Percentiles rank a stretch among this genome's conserved stretches.
Evolutionary conservation across 805 yeast species (phyloP).

Genomic region (Candida taoyuanica): DNA sequence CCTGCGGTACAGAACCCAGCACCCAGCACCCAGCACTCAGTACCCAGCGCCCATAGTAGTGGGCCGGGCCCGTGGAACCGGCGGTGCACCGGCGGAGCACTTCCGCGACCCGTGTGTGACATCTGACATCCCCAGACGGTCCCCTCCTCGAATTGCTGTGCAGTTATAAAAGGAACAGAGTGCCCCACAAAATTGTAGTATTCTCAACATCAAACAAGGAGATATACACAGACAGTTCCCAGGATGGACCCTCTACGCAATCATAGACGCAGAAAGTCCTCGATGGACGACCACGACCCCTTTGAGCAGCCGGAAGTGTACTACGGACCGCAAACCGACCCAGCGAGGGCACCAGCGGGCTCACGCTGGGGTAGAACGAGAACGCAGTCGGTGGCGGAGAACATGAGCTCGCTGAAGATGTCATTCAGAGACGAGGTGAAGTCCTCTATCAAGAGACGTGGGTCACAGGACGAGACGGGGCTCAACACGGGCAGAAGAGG

Average conservation of each 20-base stretch:
- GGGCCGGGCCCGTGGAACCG: no score
- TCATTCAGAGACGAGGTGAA: conserved; percentile 22
- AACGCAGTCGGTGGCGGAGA: conserved; percentile 47
- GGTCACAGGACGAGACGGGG: conserved; percentile 48
- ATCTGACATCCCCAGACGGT: no score
- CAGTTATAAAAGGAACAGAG: no score
- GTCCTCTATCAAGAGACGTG: conserved; percentile 40
- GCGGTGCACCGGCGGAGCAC: no score
- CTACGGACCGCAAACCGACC: conserved; percentile 61
- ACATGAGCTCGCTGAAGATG: conserved; percentile 13
- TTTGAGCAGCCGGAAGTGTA: conserved; percentile 64
- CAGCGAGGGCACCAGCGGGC: conserved; percentile 37
- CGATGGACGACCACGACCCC: conserved; percentile 41
- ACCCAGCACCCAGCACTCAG: no score
- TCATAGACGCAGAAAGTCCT: conserved; percentile 22
- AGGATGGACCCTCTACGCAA: no score
- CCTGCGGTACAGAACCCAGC: no score
- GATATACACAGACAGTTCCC: not conserved
- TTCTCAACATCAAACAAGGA: no score
- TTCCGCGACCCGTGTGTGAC: no score
- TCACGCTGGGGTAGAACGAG: conserved; percentile 48
- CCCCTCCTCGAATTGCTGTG: no score
- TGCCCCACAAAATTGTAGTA: no score
- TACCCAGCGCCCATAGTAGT: no score
- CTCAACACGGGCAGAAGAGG: conserved; percentile 32